Evolutionary conservation across 805 yeast species (phyloP).

Genomic region (Sungouiozyma intestinalis): DNA sequence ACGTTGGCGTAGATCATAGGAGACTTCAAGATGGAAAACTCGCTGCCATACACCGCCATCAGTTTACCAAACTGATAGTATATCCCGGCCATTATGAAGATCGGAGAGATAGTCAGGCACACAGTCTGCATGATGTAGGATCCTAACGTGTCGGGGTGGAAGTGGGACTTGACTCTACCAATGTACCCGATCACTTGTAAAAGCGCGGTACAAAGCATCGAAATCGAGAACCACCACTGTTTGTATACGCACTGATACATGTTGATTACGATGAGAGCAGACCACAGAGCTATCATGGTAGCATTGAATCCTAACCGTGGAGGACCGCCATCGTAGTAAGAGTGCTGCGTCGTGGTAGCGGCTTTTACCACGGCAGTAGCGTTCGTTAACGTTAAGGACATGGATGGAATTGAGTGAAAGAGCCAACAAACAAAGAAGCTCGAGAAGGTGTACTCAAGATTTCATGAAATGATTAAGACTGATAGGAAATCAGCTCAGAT

Average conservation of each 20-base stretch:
- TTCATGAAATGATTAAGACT: too few species aligned
- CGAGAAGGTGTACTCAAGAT: too few species aligned
- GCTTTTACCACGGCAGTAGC: too few species aligned
- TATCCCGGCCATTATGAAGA: constrained; percentile 73
- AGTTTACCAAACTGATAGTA: constrained; percentile 62
- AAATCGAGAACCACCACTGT: constrained; percentile 56
- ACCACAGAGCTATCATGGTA: constrained; percentile 45
- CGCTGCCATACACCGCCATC: constrained; percentile 47
- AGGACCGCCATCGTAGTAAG: constrained; percentile 33
- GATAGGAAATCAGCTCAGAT: too few species aligned
- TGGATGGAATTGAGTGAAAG: too few species aligned
- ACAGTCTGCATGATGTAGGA: constrained; percentile 54
- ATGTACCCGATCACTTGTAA: constrained; percentile 61
- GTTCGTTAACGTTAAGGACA: too few species aligned
- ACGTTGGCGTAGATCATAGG: constrained; percentile 37
- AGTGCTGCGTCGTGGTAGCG: too few species aligned
- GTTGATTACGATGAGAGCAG: constrained; percentile 35
- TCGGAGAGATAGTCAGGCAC: constrained; percentile 67
- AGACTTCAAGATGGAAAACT: constrained; percentile 34
- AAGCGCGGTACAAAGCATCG: constrained; percentile 44
- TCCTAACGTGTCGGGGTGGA: constrained; percentile 26
- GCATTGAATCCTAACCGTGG: constrained; percentile 51
- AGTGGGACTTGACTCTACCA: constrained; percentile 42
- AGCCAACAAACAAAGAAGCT: too few species aligned
- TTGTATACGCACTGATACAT: constrained; percentile 35